Evolutionary conservation across 192 early-diverging fungal genomes (phyloP).

Genomic region (Phlyctochytrium arcticum): DNA sequence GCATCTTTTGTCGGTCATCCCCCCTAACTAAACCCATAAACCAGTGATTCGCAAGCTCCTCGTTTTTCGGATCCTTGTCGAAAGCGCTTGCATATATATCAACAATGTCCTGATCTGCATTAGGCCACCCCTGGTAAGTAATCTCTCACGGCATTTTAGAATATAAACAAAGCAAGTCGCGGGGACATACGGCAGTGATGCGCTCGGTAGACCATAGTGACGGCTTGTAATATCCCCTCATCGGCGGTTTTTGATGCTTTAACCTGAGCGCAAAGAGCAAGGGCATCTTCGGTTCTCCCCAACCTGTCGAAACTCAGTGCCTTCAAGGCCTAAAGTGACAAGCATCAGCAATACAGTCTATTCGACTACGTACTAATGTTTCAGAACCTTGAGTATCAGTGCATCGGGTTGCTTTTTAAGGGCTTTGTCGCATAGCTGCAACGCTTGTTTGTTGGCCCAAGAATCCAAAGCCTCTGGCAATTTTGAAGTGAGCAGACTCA

Average conservation of each 20-base stretch:
- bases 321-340: constrained; percentile 62
- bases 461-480: constrained; percentile 44
- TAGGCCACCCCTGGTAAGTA: background rate
- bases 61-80: constrained; percentile 55
- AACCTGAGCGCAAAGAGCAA: constrained; percentile 59
- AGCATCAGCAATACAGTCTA: background rate
- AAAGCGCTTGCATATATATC: constrained; percentile 70
- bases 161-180: background rate
- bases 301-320: constrained; percentile 62
- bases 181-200: constrained; percentile 45
- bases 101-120: constrained; percentile 61
- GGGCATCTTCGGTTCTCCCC: constrained; percentile 62
- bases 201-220: constrained; percentile 53
- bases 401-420: constrained; percentile 68
- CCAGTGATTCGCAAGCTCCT: constrained; percentile 69
- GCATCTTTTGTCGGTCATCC: constrained; percentile 61
- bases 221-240: constrained; percentile 56
- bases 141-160: no score
- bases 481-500: background rate
- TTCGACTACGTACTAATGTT: no score
- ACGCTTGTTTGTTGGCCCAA: constrained; percentile 44
- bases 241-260: constrained; percentile 57
- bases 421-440: constrained; percentile 59
- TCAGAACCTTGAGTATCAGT: constrained; percentile 58
- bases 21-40: constrained; percentile 79